These are phyloP conservation scores for Septoria linicola DNA, from an alignment of 2,329 filamentous ascomycete species.

Conservation along the genomic window DNA sequence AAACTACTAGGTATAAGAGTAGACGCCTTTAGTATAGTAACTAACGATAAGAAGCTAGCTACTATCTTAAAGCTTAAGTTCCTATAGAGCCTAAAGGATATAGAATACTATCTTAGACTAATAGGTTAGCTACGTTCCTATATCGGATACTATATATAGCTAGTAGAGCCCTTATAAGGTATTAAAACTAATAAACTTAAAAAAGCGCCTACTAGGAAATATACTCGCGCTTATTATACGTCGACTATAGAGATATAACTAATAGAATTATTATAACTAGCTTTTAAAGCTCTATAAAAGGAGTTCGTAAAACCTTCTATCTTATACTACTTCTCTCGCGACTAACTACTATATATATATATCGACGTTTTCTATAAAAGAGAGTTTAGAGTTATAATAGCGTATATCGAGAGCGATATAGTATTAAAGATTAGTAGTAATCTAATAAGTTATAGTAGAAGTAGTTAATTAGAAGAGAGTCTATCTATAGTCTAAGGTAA, in stretches of 20 bases:
- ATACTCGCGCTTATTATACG: not conserved
- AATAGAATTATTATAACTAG: not conserved
- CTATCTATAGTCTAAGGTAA: too few species aligned
- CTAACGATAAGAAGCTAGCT: not conserved
- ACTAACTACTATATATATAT: not conserved
- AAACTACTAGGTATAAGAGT: not conserved
- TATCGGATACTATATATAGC: not conserved
- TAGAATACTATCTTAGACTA: slow-evolving; percentile 1
- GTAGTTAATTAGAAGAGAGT: too few species aligned
- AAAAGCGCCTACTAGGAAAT: not conserved
- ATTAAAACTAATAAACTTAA: not conserved
- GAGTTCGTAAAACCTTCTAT: not conserved
- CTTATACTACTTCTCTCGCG: not conserved
- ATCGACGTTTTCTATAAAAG: not conserved
- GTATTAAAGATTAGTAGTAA: not conserved
- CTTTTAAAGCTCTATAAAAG: not conserved
- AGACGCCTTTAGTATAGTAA: not conserved
- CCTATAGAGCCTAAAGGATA: not conserved
- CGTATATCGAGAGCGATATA: not conserved
- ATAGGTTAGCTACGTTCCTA: not conserved
- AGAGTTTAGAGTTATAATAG: slow-evolving; percentile 1
- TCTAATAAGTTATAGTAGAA: too few species aligned
- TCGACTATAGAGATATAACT: not conserved
- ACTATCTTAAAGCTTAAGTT: not conserved
- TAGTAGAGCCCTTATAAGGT: not conserved